phyloP scores from a whole-genome alignment of 768 basidiomycete genomes.

The Sutorius australiensis region DNA sequence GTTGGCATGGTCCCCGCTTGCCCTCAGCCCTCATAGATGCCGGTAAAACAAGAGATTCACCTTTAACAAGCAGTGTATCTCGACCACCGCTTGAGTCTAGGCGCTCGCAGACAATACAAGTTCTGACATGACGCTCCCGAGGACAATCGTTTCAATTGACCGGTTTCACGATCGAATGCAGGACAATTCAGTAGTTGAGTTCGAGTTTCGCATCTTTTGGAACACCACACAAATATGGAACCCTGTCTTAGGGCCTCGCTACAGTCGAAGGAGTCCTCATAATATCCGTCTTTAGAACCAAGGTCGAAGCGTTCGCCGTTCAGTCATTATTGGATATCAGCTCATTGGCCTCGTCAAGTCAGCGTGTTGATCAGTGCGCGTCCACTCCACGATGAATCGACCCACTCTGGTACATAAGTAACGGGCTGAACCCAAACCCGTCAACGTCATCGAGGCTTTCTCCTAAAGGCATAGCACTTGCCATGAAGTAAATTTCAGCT shows the following conservation, averaged over 20 bases:
- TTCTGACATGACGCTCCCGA: constrained; percentile 2
- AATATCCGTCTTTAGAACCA: neutral
- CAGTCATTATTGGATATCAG: neutral
- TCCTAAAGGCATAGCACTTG: neutral
- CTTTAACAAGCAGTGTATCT: constrained; percentile 12
- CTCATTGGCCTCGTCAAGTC: neutral
- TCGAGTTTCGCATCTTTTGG: neutral
- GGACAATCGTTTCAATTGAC: neutral
- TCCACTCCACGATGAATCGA: neutral
- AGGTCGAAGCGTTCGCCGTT: neutral
- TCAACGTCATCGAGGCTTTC: neutral
- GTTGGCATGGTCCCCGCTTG: constrained; percentile 18
- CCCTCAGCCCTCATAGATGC: constrained; percentile 17
- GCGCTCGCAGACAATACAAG: constrained; percentile 1
- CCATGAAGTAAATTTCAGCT: neutral
- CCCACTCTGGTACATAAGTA: neutral
- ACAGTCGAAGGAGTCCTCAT: neutral
- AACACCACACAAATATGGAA: neutral
- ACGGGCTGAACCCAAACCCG: neutral
- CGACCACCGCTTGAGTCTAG: neutral
- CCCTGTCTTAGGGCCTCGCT: neutral
- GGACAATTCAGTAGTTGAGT: neutral
- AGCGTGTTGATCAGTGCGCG: neutral
- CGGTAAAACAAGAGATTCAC: constrained; percentile 17
- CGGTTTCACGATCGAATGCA: constrained; percentile 5